These are phyloP conservation scores for Luzula sylvatica DNA, from an alignment of 176 grass and related monocot species.

Conservation along the genomic window DNA sequence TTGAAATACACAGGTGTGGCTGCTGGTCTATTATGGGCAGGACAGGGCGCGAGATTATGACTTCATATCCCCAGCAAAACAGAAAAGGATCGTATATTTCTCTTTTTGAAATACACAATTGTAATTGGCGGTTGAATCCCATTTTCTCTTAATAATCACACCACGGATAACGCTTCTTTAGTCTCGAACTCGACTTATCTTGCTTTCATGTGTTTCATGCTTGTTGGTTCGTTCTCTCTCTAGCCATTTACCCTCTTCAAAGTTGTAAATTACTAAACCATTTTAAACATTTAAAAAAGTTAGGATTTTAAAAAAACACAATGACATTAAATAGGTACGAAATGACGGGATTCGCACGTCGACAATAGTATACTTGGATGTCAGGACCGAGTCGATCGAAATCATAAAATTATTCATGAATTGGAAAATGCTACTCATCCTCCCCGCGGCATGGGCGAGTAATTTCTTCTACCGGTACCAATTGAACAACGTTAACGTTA, in stretches of 20 bases:
- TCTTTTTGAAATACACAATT: conserved; percentile 79
- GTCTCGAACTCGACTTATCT: conserved; percentile 74
- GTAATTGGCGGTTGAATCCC: conserved; percentile 88
- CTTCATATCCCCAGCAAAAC: conserved; percentile 55
- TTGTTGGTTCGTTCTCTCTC: conserved; percentile 40
- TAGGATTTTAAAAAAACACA: not conserved
- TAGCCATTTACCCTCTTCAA: conserved; percentile 29
- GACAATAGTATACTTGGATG: conserved; percentile 1
- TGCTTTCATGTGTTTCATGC: conserved; percentile 83
- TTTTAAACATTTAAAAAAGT: not conserved
- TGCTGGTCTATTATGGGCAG: conserved; percentile 78
- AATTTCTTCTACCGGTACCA: conserved; percentile 99
- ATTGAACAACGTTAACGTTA: conserved; percentile 89
- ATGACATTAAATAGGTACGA: conserved; percentile 18
- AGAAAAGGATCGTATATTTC: conserved; percentile 82
- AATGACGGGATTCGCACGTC: conserved; percentile 49
- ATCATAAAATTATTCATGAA: conserved; percentile 60
- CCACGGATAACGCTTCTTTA: conserved; percentile 4
- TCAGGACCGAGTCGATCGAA: conserved; percentile 29
- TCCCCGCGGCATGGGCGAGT: conserved; percentile 68
- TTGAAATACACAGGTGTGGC: conserved; percentile 27
- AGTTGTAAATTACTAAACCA: conserved; percentile 20
- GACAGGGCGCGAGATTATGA: conserved; percentile 89
- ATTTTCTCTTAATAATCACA: conserved; percentile 61
- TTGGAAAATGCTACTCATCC: conserved; percentile 84